Percentiles rank a stretch among this genome's conserved stretches.
These are phyloP conservation scores for Alternaria postmessia DNA, from an alignment of 2,329 filamentous ascomycete species.

Conservation along the genomic window DNA sequence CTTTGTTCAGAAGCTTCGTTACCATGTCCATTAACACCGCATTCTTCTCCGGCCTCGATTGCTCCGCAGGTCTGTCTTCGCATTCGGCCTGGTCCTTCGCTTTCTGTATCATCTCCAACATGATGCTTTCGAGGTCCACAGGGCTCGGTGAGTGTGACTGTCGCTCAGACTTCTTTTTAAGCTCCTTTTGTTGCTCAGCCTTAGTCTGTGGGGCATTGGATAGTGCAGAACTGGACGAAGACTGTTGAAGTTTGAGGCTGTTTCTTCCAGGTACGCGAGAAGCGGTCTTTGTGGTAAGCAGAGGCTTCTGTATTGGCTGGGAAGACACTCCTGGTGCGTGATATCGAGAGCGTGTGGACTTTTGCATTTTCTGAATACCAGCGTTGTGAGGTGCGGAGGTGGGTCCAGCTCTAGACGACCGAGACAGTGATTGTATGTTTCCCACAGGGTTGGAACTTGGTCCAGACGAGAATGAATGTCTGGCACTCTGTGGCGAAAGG, in stretches of 20 bases:
- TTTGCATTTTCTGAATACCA: conserved; percentile 15
- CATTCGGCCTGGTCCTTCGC: conserved; percentile 4
- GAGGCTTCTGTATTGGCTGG: not conserved
- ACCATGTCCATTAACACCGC: conserved; percentile 37
- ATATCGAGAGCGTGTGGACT: not conserved
- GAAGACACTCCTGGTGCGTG: not conserved
- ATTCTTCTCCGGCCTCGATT: conserved; percentile 12
- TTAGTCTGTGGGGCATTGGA: conserved; percentile 39
- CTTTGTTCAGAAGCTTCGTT: conserved; percentile 37
- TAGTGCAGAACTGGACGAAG: not conserved
- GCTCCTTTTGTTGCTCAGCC: conserved; percentile 39
- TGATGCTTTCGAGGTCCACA: conserved; percentile 34
- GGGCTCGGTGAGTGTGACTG: conserved; percentile 22
- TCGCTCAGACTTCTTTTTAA: conserved; percentile 35
- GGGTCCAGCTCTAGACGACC: not conserved
- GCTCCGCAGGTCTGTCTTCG: not conserved
- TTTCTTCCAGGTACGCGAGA: not conserved
- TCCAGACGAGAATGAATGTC: conserved; percentile 28
- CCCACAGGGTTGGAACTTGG: not conserved
- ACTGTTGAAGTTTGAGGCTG: not conserved
- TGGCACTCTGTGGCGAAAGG: conserved; percentile 30
- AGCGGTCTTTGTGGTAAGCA: not conserved
- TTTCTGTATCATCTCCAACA: conserved; percentile 28
- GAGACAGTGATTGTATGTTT: not conserved
- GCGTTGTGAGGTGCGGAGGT: not conserved